Evolutionary conservation across 2,329 filamentous ascomycete genomes (phyloP).

Genomic region (Cadophora sp.): DNA sequence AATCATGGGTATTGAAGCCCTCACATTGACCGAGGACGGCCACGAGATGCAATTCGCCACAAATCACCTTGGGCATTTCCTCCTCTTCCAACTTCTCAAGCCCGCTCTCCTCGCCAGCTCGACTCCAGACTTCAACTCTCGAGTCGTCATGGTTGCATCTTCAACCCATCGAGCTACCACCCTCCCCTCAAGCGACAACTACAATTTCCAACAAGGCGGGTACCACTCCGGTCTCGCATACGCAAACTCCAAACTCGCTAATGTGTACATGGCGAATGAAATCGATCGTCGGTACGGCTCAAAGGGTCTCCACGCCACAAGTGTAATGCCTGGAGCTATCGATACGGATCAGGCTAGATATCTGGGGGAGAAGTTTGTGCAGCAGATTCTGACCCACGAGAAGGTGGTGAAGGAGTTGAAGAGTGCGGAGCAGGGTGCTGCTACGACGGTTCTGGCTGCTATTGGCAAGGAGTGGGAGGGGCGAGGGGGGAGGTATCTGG

Average conservation of each 20-base stretch:
- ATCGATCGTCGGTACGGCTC: constrained; percentile 52
- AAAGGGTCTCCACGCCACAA: constrained; percentile 47
- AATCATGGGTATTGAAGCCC: constrained; percentile 30
- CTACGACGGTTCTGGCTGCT: constrained; percentile 50
- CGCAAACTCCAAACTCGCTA: constrained; percentile 43
- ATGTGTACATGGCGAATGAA: constrained; percentile 54
- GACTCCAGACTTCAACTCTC: constrained; percentile 41
- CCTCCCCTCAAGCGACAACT: constrained; percentile 46
- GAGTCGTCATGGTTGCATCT: constrained; percentile 51
- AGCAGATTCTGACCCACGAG: not conserved
- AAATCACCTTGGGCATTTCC: constrained; percentile 61
- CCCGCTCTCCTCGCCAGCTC: constrained; percentile 48
- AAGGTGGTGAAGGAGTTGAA: constrained; percentile 41
- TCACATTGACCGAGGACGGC: constrained; percentile 51
- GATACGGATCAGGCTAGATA: constrained; percentile 24
- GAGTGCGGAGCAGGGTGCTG: constrained; percentile 49
- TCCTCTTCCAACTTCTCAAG: constrained; percentile 58
- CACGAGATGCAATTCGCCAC: constrained; percentile 58
- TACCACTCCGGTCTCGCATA: not conserved
- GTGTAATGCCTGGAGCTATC: constrained; percentile 50
- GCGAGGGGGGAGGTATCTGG: constrained; percentile 47
- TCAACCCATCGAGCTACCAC: constrained; percentile 42
- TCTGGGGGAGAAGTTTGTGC: not conserved
- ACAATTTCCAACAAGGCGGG: constrained; percentile 40
- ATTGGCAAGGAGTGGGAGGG: constrained; percentile 42